Base-by-base conservation (phyloP, 352 stramenopile genomes). In the Phytophthora constricta region DNA sequence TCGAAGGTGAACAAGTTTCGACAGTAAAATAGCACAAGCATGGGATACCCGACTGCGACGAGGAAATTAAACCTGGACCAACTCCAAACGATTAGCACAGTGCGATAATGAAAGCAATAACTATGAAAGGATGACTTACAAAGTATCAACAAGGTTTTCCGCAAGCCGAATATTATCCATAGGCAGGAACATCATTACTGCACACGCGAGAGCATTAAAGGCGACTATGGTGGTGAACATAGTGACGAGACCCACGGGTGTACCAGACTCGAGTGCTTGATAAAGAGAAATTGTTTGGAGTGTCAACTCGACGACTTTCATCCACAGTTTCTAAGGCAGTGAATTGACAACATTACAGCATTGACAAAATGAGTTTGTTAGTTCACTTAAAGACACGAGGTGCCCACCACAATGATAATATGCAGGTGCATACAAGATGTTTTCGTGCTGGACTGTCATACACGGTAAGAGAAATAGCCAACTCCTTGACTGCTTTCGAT, bases 61-160 rank as follows among this genome's bases (percentile, higher is more conserved):
- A 65, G 14, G 20, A 75, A 28, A 26, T 70, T 62, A 51, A 75
- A 74, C 20, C 61, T 52, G 19, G 9, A 31, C 3, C 25, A 34
- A 11, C 5, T 25, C 11, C 8, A 31, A 31, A 11, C 13, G 31
- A 52, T 13, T 9, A 16, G n/a, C 9, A 17, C 16, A 20, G 5
- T 34, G 42, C 14, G 45, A 52, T 13, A 31, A 11, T 22, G 26
- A 33, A 41, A 11, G 25, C 4, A 51, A 14, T 17, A 28, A 25
- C 13, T 37, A 37, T 10, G 22, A 48, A 27, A 16, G 19, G 5
- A 45, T n/a, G 19, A 28, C 54, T 5, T 53, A 61, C 54, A 57
- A 10, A 3, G 33, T 54, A 45, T 57, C 57, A 27, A 64, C 25
- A 2, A 64, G 33, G 42, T 48, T 47, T 26, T 64, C 57, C 5